Percentiles rank a stretch among this genome's conserved stretches.
Conservation (phyloP, 352 stramenopile species). For the Plasmopara halstedii region DNA sequence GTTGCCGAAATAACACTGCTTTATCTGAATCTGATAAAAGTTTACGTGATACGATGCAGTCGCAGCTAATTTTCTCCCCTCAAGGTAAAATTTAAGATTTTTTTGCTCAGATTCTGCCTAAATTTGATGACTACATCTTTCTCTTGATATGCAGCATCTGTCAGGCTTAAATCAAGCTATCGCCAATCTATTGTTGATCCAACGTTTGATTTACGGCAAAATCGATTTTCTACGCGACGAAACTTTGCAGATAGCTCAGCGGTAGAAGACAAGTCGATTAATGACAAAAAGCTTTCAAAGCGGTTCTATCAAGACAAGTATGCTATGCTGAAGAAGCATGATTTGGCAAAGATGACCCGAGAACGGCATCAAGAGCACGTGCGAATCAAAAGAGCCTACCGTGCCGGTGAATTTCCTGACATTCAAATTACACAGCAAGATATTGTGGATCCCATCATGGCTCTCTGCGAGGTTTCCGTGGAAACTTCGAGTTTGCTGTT, state of each 20-base stretch:
- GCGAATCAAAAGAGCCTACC: slow-evolving; percentile 59
- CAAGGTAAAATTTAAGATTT: slow-evolving; percentile 11
- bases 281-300: slow-evolving; percentile 28
- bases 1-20: not conserved
- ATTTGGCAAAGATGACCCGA: slow-evolving; percentile 44
- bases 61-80: slow-evolving; percentile 33
- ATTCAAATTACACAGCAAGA: slow-evolving; percentile 72
- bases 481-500: slow-evolving; percentile 41
- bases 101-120: not conserved
- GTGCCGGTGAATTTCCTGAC: slow-evolving; percentile 63
- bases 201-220: not conserved
- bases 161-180: not conserved
- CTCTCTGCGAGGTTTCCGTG: slow-evolving; percentile 43
- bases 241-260: slow-evolving; percentile 1
- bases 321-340: slow-evolving; percentile 38
- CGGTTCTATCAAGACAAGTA: slow-evolving; percentile 61
- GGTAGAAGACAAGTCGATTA: slow-evolving; percentile 8
- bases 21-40: slow-evolving; percentile 10
- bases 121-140: not conserved
- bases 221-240: slow-evolving; percentile 29
- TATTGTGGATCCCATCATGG: slow-evolving; percentile 58
- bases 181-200: slow-evolving; percentile 6
- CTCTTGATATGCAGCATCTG: slow-evolving; percentile 5
- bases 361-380: slow-evolving; percentile 47
- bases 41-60: slow-evolving; percentile 36